phyloP scores from a whole-genome alignment of 2,329 filamentous ascomycete species.

The Pseudophaeomoniella oleicola region DNA sequence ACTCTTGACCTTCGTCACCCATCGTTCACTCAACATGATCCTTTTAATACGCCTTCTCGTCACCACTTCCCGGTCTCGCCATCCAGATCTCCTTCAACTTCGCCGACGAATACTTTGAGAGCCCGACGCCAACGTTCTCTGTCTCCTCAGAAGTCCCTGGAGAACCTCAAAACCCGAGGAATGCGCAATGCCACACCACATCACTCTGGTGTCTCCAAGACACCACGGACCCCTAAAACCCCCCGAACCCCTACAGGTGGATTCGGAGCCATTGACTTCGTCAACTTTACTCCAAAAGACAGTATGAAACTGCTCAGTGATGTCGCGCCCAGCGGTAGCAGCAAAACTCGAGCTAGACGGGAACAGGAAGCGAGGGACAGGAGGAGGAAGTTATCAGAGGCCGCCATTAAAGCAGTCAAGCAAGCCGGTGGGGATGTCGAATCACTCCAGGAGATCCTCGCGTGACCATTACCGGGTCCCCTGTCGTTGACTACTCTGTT shows the following conservation, averaged over 20 bases:
- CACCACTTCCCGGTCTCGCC: not conserved
- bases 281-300: conserved; percentile 81
- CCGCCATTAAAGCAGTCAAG: conserved; percentile 21
- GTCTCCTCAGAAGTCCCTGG: not conserved
- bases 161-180: conserved; percentile 4
- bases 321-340: conserved; percentile 79
- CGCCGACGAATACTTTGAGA: conserved; percentile 1
- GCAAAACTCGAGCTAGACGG: conserved; percentile 84
- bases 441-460: conserved; percentile 24
- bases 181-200: conserved; percentile 6
- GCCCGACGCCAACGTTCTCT: not conserved
- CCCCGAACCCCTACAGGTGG: conserved; percentile 12
- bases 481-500: no score
- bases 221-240: conserved; percentile 15
- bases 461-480: no score
- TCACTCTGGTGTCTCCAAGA: conserved; percentile 12
- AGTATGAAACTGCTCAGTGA: conserved; percentile 67
- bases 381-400: conserved; percentile 30
- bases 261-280: conserved; percentile 38
- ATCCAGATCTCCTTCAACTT: not conserved
- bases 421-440: conserved; percentile 31
- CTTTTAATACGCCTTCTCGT: not conserved
- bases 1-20: not conserved
- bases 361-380: conserved; percentile 79
- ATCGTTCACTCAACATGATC: conserved; percentile 1